Conservation (phyloP, 2,329 filamentous ascomycete genomes). For the Ceratocystis destructans region DNA sequence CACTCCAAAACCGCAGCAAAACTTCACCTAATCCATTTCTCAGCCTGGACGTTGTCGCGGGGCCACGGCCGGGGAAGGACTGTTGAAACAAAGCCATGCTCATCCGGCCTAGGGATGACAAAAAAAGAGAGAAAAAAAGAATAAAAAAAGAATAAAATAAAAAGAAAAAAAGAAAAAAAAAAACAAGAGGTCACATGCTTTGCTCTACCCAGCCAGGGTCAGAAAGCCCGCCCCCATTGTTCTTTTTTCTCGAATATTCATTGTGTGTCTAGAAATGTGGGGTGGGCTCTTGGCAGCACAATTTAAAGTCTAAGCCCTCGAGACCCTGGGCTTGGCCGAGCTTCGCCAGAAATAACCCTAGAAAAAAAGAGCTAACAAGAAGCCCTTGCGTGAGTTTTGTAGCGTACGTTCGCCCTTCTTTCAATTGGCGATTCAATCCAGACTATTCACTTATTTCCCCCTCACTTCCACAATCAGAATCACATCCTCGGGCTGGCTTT, state of each 20-base stretch:
- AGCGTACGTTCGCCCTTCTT: not conserved
- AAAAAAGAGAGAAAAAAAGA: not conserved
- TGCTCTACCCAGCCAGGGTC: not conserved
- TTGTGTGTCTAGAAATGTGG: slow-evolving; percentile 3
- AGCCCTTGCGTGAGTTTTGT: not conserved
- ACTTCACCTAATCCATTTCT: too few species aligned
- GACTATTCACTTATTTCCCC: too few species aligned
- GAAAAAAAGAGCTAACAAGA: not conserved
- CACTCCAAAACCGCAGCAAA: not conserved
- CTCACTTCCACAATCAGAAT: too few species aligned
- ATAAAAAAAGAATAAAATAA: not conserved
- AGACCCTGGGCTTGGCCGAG: not conserved
- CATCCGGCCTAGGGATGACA: not conserved
- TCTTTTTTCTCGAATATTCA: not conserved
- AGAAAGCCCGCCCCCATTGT: not conserved
- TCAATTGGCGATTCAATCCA: too few species aligned
- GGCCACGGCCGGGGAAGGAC: not conserved
- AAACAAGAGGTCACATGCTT: not conserved
- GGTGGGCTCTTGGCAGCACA: not conserved
- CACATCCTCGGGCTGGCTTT: not conserved
- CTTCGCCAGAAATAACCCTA: not conserved
- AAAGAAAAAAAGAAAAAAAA: too few species aligned
- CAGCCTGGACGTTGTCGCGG: not conserved
- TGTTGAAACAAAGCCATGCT: not conserved
- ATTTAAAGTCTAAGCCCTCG: not conserved